Base-by-base conservation (phyloP, 768 basidiomycete species). In the Lactarius hengduanensis region DNA sequence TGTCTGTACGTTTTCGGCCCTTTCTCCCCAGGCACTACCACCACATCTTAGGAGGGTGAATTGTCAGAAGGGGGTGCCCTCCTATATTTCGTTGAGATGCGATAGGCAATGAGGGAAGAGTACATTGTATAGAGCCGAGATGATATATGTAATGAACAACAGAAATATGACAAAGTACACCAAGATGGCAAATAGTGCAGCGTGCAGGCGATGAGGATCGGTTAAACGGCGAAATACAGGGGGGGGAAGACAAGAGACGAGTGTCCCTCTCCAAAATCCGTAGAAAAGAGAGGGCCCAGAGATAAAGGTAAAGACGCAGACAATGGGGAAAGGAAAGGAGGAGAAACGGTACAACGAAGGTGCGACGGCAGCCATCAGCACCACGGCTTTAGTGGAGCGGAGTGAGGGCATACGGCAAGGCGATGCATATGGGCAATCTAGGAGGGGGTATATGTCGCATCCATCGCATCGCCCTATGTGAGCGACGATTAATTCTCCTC, bases 141-240 rank as follows among this genome's bases (percentile, higher is more conserved):
- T 66, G 66, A 67, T 22, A 57, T 54, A 63, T 67, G 66, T 63
- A 56, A 57, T 38, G 56, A 63, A 67, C 50, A 67, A 67, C 41
- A 59, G 57, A 59, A 43, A 45, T 62, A 54, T 56, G 58, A 40
- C 20, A 32, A 20, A 63, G 62, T 67, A 67, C 66, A 67, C 62
- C 40, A 63, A 59, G 66, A 63, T 63, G 34, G 61, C 47, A 63
- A 34, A 54, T 59, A 67, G 50, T 67, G 66, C 61, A 54, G 53
- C 53, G 50, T 67, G 57, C 22, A 34, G 28, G 57, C 22, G 40
- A 59, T 67, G 66, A 15, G 22, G 62, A 59, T 59, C 53, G 22
- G 58, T 16, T 20, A 34, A 20, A 40, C 36, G 41, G 20, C 20
- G 41, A 10, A 38, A 47, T 61, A 59, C 30, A 59, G 47, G 34